Evolutionary conservation across 176 grass and related monocot genomes (phyloP).

Genomic region (Cocos nucifera): DNA sequence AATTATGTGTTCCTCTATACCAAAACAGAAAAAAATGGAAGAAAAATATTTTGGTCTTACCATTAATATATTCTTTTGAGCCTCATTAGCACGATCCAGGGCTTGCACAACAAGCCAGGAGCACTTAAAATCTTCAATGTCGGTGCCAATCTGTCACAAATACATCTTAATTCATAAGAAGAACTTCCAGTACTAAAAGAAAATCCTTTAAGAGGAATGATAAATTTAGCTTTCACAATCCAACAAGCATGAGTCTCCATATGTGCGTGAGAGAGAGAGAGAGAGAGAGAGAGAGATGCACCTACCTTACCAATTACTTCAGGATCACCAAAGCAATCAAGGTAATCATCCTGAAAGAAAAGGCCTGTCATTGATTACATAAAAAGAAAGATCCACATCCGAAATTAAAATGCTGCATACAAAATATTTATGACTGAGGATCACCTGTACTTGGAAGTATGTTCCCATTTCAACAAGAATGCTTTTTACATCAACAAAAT

Average conservation of each 20-base stretch:
- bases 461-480: constrained; percentile 97
- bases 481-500: constrained; percentile 69
- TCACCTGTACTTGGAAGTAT: constrained; percentile 97
- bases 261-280: not conserved
- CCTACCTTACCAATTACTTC: constrained; percentile 83
- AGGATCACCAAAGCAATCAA: constrained; percentile 97
- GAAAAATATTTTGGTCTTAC: constrained; percentile 35
- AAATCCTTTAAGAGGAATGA: no score
- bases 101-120: constrained; percentile 97
- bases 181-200: no score
- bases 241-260: not conserved
- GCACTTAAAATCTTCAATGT: constrained; percentile 95
- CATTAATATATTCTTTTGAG: constrained; percentile 48
- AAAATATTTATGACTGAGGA: constrained; percentile 10
- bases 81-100: constrained; percentile 49
- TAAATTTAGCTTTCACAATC: not conserved
- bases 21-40: constrained; percentile 15
- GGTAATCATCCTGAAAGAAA: constrained; percentile 82
- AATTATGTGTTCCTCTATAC: not conserved
- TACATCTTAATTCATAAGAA: no score
- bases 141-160: constrained; percentile 77
- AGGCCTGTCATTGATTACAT: constrained; percentile 11
- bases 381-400: not conserved
- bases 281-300: not conserved
- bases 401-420: constrained; percentile 13